Percentiles rank a stretch among this genome's conserved stretches.
Evolutionary conservation across 305 asterid species (phyloP).

Genomic region (Solanum hybrid): DNA sequence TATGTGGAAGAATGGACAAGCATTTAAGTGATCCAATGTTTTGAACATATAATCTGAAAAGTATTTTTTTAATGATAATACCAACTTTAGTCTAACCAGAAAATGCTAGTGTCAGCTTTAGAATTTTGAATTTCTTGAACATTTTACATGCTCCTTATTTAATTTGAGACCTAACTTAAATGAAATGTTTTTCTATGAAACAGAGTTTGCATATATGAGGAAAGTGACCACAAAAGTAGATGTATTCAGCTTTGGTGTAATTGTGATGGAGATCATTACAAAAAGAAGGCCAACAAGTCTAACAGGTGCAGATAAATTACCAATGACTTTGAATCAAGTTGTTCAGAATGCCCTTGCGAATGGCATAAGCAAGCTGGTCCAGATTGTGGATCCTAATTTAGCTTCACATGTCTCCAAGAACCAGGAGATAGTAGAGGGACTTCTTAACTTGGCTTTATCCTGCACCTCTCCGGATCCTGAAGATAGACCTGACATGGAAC

Average conservation of each 20-base stretch:
- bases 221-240: slow-evolving; percentile 68
- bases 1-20: neutral
- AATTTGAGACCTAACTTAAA: neutral
- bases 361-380: slow-evolving; percentile 29
- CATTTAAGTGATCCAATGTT: neutral
- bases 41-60: neutral
- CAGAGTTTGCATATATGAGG: slow-evolving; percentile 83
- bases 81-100: neutral
- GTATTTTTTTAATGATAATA: neutral
- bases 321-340: slow-evolving; percentile 53
- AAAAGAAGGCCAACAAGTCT: slow-evolving; percentile 69
- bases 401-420: slow-evolving; percentile 24
- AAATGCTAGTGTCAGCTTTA: neutral
- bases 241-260: slow-evolving; percentile 72
- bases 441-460: slow-evolving; percentile 51
- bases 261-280: slow-evolving; percentile 65
- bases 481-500: slow-evolving; percentile 61
- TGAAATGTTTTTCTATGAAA: neutral
- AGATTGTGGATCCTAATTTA: slow-evolving; percentile 45
- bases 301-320: slow-evolving; percentile 36
- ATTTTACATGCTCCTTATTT: neutral
- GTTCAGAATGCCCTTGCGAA: slow-evolving; percentile 35
- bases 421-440: slow-evolving; percentile 36
- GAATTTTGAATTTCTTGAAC: neutral
- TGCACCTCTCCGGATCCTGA: slow-evolving; percentile 57